phyloP scores from a whole-genome alignment of 192 early-diverging fungal genomes.

The Coemansia sp. region DNA sequence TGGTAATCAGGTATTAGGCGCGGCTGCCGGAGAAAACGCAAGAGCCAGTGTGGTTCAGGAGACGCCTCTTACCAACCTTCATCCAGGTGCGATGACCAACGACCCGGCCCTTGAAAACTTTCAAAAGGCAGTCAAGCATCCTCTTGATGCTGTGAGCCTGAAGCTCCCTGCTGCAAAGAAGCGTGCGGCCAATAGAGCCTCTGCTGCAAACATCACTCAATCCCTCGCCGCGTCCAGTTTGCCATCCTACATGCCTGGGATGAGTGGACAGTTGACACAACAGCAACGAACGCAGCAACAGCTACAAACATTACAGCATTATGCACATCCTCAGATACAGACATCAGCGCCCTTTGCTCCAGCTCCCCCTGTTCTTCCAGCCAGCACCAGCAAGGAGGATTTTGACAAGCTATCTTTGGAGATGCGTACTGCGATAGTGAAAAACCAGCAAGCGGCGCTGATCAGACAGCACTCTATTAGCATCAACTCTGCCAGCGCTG shows the following conservation, averaged over 20 bases:
- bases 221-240: neutral
- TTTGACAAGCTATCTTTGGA: constrained; percentile 40
- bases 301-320: constrained; percentile 3
- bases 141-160: constrained; percentile 41
- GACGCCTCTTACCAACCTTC: constrained; percentile 48
- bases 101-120: constrained; percentile 48
- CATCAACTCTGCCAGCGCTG: constrained; percentile 2
- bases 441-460: constrained; percentile 36
- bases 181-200: constrained; percentile 21
- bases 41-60: constrained; percentile 3
- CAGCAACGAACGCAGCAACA: neutral
- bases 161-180: constrained; percentile 48
- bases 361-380: constrained; percentile 35
- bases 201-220: neutral
- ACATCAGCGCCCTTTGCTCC: constrained; percentile 20
- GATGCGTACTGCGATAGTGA: constrained; percentile 23
- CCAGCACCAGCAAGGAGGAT: constrained; percentile 37
- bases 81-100: constrained; percentile 40
- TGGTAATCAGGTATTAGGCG: neutral
- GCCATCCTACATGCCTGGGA: neutral
- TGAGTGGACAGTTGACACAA: neutral
- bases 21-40: neutral
- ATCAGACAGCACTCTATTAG: constrained; percentile 36
- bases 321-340: neutral
- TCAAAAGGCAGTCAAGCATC: constrained; percentile 51